A percentile compares a stretch with the other conserved stretches of the same genome.
Conservation (phyloP, 345 rosid genomes). For the Heritiera littoralis region DNA sequence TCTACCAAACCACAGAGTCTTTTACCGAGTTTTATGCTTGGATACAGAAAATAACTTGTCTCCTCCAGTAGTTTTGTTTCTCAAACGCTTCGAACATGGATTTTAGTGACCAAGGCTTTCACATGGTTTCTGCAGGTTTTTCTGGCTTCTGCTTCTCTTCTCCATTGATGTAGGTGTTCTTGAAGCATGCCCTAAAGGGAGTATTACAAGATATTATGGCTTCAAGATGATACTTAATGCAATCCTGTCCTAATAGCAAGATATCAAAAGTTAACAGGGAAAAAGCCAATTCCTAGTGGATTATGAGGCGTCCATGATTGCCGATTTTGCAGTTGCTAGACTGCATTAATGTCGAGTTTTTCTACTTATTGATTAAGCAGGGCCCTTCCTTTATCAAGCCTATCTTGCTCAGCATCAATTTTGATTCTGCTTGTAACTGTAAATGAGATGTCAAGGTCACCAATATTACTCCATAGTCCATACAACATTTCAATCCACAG, state of each 20-base stretch:
- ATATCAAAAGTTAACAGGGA: neutral
- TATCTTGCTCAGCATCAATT: no score
- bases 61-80: neutral
- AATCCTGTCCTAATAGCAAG: neutral
- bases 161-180: constrained; percentile 12
- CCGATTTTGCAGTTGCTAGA: constrained; percentile 1
- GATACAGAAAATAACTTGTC: neutral
- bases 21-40: no score
- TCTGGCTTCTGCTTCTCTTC: neutral
- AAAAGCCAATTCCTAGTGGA: neutral
- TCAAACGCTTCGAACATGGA: neutral
- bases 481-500: constrained; percentile 33
- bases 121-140: neutral
- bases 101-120: neutral
- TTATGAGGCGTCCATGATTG: neutral
- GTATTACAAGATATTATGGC: neutral
- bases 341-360: neutral
- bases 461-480: constrained; percentile 4
- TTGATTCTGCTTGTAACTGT: constrained; percentile 26
- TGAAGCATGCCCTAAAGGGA: constrained; percentile 2
- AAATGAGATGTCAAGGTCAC: constrained; percentile 24
- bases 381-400: neutral
- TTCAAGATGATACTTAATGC: constrained; percentile 5
- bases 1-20: no score
- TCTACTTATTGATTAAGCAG: neutral